Percentiles rank a stretch among this genome's conserved stretches.
Evolutionary conservation across 2,329 filamentous ascomycete genomes (phyloP).

Genomic region (Aspergillus fischeri): DNA sequence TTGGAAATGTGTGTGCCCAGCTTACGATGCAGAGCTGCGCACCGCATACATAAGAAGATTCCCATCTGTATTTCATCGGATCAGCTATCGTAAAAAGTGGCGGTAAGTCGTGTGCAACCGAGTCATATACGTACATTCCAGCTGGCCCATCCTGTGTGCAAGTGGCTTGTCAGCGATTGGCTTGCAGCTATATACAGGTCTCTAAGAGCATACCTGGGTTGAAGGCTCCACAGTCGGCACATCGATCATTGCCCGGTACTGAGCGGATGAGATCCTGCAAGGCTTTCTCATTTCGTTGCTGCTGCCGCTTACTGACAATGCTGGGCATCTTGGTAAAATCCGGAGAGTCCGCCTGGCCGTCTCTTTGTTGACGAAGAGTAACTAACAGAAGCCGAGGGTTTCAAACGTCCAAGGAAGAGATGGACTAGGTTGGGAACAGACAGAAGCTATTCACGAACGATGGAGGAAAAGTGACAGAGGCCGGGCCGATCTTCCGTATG

Average conservation of each 20-base stretch:
- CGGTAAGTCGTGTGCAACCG: not conserved
- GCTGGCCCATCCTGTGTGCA: constrained; percentile 75
- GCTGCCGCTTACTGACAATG: constrained; percentile 87
- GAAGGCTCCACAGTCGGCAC: constrained; percentile 85
- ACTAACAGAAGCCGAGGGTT: constrained; percentile 10
- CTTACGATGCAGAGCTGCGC: constrained; percentile 91
- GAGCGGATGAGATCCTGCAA: constrained; percentile 84
- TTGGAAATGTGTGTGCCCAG: constrained; percentile 97
- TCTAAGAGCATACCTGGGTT: constrained; percentile 70
- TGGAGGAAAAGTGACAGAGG: constrained; percentile 7
- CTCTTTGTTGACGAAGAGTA: not conserved
- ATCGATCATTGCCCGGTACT: constrained; percentile 83
- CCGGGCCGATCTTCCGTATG: constrained; percentile 14
- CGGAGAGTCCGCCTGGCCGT: not conserved
- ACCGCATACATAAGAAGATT: constrained; percentile 96
- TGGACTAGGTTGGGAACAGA: not conserved
- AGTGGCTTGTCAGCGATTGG: constrained; percentile 4
- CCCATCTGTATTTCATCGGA: constrained; percentile 60
- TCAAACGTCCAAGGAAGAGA: constrained; percentile 11
- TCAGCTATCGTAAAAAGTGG: constrained; percentile 9
- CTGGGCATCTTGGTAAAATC: constrained; percentile 56
- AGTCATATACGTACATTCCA: constrained; percentile 70
- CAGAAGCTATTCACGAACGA: constrained; percentile 7
- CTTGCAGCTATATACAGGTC: not conserved
- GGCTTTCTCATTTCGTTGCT: constrained; percentile 90